Evolutionary conservation across 495 filamentous ascomycete species (phyloP), one percentile per base, ranked within the genome.

Genomic region (Ramalina peruviana): DNA sequence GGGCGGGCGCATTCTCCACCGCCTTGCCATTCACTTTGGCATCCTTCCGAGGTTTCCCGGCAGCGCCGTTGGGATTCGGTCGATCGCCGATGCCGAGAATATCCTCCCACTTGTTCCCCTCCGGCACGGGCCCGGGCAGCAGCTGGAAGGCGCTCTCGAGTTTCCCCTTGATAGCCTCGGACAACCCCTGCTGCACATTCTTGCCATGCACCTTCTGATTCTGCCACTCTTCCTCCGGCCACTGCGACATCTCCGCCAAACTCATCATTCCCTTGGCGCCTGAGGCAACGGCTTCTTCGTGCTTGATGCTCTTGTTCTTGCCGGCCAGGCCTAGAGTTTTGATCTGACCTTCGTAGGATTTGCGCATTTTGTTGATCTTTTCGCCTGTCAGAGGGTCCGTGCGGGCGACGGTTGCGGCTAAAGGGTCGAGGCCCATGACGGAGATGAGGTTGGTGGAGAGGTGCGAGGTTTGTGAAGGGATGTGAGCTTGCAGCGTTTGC

Each of bases 291-390:
- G 62, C 65, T 21, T 62, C 57, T 16, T 74, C 70, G 42, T 72
- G 61, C 54, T 78, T 76, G 33, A 74, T 65, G 1, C 76, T 64
- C 50, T 79, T 80, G 51, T 81, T 79, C 46, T 74, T 75, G 20
- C 83, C 83, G 21, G 81, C 70, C 20, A 87, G 63, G 20, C 71
- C 72, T 19, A 84, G 55, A 7, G 66, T 67, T 57, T 81, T 81
- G 56, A 85, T 67, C 56, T 84, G 78, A 43, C 78, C 77, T 58
- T 86, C 81, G 61, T 86, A 87, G 15, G 81, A 83, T 60, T 86
- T 86, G 49, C 83, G 67, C 30, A 87, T 67, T 54, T 79, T 78
- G 58, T 85, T 85, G 57, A 81, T 82, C 64, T 86, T 86, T 54
- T 79, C 78, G 38, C 80, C 81, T 6, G 77, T 82, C 4, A 67